Evolutionary conservation across 257 asterid genomes (phyloP).

Genomic region (Agastache rugosa): DNA sequence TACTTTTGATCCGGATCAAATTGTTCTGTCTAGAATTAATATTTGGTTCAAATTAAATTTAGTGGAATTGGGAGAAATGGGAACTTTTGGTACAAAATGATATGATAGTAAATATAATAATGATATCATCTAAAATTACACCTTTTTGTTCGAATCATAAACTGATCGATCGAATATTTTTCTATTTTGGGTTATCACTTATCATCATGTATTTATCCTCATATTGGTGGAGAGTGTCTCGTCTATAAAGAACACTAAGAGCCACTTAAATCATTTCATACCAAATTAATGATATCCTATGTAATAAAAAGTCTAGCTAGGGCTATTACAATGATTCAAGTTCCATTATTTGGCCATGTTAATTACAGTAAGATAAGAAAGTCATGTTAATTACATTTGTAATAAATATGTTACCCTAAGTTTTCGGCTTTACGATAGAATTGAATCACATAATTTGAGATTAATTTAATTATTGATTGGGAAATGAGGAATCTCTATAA

Average conservation of each 20-base stretch:
- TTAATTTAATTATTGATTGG: conserved; percentile 12
- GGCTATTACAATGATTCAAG: conserved; percentile 32
- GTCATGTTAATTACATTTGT: conserved; percentile 32
- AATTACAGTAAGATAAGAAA: conserved; percentile 14
- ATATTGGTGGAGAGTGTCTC: conserved; percentile 6
- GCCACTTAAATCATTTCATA: not conserved
- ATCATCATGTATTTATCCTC: not conserved
- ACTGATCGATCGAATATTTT: no score
- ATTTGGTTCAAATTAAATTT: not conserved
- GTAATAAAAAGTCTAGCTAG: conserved; percentile 6
- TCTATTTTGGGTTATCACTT: no score
- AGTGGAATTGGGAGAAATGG: no score
- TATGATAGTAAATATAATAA: no score
- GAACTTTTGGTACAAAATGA: no score
- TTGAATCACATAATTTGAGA: not conserved
- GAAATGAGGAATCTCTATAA: conserved; percentile 29
- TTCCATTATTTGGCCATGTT: conserved; percentile 26
- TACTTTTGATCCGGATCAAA: no score
- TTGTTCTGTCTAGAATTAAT: no score
- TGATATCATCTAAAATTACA: no score
- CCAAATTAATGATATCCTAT: not conserved
- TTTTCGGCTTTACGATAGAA: conserved; percentile 40
- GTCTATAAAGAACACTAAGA: not conserved
- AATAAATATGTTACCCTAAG: conserved; percentile 44
- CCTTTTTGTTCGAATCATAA: no score